Percentiles rank a stretch among this genome's conserved stretches.
phyloP scores from a whole-genome alignment of 1,139 yeast species.

The Schwanniomyces etchellsii region DNA sequence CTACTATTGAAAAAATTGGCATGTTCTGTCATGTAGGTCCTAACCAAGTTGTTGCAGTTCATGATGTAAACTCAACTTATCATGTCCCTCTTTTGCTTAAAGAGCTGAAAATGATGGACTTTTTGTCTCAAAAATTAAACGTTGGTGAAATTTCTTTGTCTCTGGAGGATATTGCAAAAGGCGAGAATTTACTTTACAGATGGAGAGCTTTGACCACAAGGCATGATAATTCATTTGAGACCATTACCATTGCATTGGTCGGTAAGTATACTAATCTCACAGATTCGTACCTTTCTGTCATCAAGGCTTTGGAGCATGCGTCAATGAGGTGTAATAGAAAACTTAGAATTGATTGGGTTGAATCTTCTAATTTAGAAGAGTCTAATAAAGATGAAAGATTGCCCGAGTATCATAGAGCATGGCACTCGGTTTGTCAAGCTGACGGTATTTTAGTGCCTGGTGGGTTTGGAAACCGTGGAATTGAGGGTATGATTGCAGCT shows the following conservation, averaged over 20 bases:
- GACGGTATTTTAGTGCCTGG: conserved; percentile 98
- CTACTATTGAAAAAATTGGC: conserved; percentile 90
- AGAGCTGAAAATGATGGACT: conserved; percentile 81
- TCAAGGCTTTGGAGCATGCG: conserved; percentile 92
- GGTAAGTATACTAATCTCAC: conserved; percentile 96
- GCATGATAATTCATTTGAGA: conserved; percentile 77
- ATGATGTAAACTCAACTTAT: conserved; percentile 94
- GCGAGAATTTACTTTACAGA: conserved; percentile 62
- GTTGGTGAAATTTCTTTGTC: conserved; percentile 49
- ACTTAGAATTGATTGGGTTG: conserved; percentile 92
- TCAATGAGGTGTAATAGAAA: conserved; percentile 84
- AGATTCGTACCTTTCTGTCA: conserved; percentile 91
- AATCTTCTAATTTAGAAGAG: conserved; percentile 83
- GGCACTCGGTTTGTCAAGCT: conserved; percentile 91
- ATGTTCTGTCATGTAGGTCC: conserved; percentile 99
- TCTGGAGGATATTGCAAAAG: conserved; percentile 53
- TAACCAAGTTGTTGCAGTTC: conserved; percentile 93
- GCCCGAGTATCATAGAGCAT: conserved; percentile 84
- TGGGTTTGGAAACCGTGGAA: conserved; percentile 96
- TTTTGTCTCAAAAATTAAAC: conserved; percentile 62
- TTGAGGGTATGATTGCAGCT: conserved; percentile 96
- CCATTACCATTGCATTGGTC: conserved; percentile 90
- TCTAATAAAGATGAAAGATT: conserved; percentile 58
- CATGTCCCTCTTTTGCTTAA: conserved; percentile 90
- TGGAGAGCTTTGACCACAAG: conserved; percentile 79